A percentile compares a stretch with the other conserved stretches of the same genome.
phyloP scores from a whole-genome alignment of 805 yeast species.

The Novakomyces olei region DNA sequence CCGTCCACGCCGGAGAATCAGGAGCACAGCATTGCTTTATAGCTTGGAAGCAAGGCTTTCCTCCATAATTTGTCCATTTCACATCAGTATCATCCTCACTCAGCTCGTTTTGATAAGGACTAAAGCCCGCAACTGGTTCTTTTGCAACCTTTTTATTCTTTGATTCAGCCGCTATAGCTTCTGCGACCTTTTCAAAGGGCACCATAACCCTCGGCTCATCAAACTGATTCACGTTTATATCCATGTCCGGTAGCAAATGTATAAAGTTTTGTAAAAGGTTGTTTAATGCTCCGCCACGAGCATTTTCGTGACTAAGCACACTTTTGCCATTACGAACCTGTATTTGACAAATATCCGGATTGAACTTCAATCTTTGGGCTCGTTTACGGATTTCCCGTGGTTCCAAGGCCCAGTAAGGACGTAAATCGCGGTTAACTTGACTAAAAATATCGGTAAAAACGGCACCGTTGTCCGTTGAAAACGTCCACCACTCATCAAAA shows the following conservation, averaged over 20 bases:
- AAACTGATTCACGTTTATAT: constrained; percentile 10
- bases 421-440: constrained; percentile 7
- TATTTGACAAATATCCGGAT: constrained; percentile 8
- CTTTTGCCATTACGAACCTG: constrained; percentile 8
- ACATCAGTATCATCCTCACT: no score
- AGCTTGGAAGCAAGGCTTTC: no score
- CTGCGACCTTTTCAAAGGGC: no score
- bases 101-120: no score
- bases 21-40: no score
- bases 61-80: no score
- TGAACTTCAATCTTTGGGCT: constrained; percentile 7
- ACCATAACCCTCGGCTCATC: constrained; percentile 12
- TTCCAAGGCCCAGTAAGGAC: constrained; percentile 11
- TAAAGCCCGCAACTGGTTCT: no score
- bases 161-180: no score
- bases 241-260: constrained; percentile 12
- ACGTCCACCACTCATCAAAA: constrained; percentile 12
- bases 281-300: constrained; percentile 5
- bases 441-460: constrained; percentile 11
- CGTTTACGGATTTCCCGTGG: constrained; percentile 9
- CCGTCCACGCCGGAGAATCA: no score
- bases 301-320: not conserved
- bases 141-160: no score
- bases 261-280: constrained; percentile 6
- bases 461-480: constrained; percentile 7